Percentiles rank a stretch among this genome's conserved stretches.
Evolutionary conservation across 1,139 yeast species (phyloP).

Genomic region (Nadsonia starkeyi-henricii): DNA sequence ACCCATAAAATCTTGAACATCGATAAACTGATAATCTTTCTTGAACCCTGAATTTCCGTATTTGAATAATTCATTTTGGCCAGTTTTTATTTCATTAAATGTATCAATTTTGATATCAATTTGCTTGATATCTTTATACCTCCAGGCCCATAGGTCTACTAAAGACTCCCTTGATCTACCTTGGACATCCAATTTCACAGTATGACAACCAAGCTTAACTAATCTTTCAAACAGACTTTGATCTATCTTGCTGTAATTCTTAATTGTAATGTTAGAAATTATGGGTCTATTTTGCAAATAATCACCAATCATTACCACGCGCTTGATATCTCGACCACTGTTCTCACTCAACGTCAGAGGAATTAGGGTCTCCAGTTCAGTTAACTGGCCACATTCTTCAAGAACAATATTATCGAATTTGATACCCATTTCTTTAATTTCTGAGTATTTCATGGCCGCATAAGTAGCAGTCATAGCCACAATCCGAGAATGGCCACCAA

Average conservation of each 20-base stretch:
- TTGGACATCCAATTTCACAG: slow-evolving; percentile 15
- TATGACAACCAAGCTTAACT: slow-evolving; percentile 17
- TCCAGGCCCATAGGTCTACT: slow-evolving; percentile 15
- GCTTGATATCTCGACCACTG: slow-evolving; percentile 9
- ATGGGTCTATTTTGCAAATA: slow-evolving; percentile 17
- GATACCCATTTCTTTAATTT: slow-evolving; percentile 14
- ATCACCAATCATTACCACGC: slow-evolving; percentile 27
- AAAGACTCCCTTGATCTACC: slow-evolving; percentile 19
- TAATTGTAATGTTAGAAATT: slow-evolving; percentile 11
- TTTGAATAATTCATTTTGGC: slow-evolving; percentile 6
- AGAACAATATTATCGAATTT: slow-evolving; percentile 22
- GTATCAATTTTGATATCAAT: background rate
- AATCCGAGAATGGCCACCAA: slow-evolving; percentile 20
- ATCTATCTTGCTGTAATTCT: slow-evolving; percentile 11
- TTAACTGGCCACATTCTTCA: slow-evolving; percentile 24
- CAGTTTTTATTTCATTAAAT: slow-evolving; percentile 6
- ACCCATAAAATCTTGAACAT: slow-evolving; percentile 22
- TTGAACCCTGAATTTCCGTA: slow-evolving; percentile 32
- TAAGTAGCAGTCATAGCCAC: slow-evolving; percentile 23
- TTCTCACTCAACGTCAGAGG: slow-evolving; percentile 16
- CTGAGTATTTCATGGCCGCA: slow-evolving; percentile 15
- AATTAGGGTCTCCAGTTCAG: slow-evolving; percentile 23
- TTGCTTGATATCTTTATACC: slow-evolving; percentile 13
- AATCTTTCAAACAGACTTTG: slow-evolving; percentile 20
- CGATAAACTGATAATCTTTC: slow-evolving; percentile 27